A percentile compares a stretch with the other conserved stretches of the same genome.
Conservation (phyloP, 2,329 filamentous ascomycete species). For the Beauveria bassiana region DNA sequence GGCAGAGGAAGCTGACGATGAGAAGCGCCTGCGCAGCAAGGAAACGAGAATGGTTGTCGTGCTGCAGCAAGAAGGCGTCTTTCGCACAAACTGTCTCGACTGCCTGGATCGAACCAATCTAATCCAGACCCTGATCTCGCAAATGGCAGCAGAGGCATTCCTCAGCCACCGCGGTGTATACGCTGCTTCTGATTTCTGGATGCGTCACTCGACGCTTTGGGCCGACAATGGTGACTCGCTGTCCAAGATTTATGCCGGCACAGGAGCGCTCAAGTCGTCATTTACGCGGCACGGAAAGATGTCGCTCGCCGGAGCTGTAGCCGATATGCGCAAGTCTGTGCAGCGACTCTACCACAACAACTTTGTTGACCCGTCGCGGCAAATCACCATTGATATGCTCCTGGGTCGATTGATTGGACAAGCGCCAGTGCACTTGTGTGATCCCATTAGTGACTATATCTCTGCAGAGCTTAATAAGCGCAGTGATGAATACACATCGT, state of each 20-base stretch:
- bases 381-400: constrained; percentile 91
- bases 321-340: constrained; percentile 92
- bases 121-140: constrained; percentile 90
- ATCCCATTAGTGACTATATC: constrained; percentile 91
- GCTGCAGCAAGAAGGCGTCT: constrained; percentile 89
- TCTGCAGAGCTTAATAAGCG: constrained; percentile 63
- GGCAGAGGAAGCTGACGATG: constrained; percentile 61
- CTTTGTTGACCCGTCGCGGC: constrained; percentile 85
- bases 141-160: constrained; percentile 85
- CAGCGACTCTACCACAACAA: constrained; percentile 96
- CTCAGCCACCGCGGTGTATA: constrained; percentile 62
- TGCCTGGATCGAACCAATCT: constrained; percentile 94
- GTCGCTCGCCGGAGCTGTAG: constrained; percentile 85
- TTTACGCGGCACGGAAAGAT: constrained; percentile 94
- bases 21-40: constrained; percentile 27
- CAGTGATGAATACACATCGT: constrained; percentile 66
- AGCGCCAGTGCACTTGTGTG: constrained; percentile 74
- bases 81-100: constrained; percentile 92
- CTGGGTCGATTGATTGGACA: constrained; percentile 81
- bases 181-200: constrained; percentile 77
- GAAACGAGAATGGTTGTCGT: constrained; percentile 54
- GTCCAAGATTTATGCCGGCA: constrained; percentile 93
- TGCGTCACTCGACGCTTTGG: constrained; percentile 87
- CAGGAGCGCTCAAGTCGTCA: constrained; percentile 88
- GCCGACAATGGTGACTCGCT: constrained; percentile 93